Base-by-base conservation (phyloP, 139 green algal species). In the Chlorella vulgaris region DNA sequence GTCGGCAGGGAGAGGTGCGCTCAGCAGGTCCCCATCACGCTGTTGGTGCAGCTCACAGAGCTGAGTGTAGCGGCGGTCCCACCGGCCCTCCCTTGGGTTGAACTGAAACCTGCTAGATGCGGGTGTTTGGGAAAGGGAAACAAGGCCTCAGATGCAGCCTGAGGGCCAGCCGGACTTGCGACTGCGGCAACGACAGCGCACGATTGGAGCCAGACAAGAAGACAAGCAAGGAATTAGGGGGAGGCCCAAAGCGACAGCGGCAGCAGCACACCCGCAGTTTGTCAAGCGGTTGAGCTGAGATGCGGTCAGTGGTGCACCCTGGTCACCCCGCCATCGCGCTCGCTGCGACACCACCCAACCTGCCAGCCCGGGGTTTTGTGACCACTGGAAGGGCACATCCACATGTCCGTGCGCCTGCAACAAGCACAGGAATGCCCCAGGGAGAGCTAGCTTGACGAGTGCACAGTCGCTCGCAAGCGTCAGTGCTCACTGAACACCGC, bases 81-180 rank as follows among this genome's bases (percentile, higher is more conserved):
- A 83, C 8, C 8, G 22, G 4, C 39, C n/a, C 24, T 76, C 63
- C 50, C 62, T 42, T 2, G 74, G 62, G 22, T 55, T 15, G 6
- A 83, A 69, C 47, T 58, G n/a, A 61, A 83, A 83, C 36, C 78
- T 82, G 63, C 63, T 33, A 18, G 13, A 40, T 19, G 26, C 68
- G 73, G 19, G 24, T 6, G 36, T 33, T 58, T 36, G 15, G 13
- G 38, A 21, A 43, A 22, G 35, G 67, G 33, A 21, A 50, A 33
- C 38, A 38, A 24, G 0, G 67, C 36, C 10, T 18, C 38, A 53
- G 38, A 31, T 7, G 29, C 61, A 67, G 60, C 61, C 38, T 7
- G 29, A 22, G 29, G 61, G 24, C n/a, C n/a, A n/a, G n/a, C n/a
- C n/a, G n/a, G n/a, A n/a, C n/a, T n/a, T n/a, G n/a, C n/a, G n/a